Conservation (phyloP, 345 rosid species). For the Litchi chinensis region DNA sequence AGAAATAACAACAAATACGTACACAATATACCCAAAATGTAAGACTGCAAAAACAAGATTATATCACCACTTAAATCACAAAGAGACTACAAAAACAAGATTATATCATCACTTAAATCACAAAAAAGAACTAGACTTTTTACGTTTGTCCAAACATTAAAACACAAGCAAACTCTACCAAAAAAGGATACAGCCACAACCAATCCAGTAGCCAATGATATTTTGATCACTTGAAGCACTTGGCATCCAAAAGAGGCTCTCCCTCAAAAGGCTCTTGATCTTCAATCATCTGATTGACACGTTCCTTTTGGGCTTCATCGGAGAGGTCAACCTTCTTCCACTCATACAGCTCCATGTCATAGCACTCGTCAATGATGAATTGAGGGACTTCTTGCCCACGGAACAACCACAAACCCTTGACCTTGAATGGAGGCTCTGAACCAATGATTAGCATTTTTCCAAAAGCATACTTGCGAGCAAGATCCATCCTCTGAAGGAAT, state of each 20-base stretch:
- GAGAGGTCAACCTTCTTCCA: conserved; percentile 88
- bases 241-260: conserved; percentile 90
- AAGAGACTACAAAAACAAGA: too few species aligned
- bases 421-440: conserved; percentile 78
- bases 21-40: not conserved
- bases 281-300: conserved; percentile 94
- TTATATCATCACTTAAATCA: not conserved
- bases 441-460: conserved; percentile 98
- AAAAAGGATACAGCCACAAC: not conserved
- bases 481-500: conserved; percentile 94
- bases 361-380: conserved; percentile 86
- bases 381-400: conserved; percentile 88
- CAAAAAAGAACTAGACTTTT: conserved; percentile 2
- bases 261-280: conserved; percentile 94
- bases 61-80: not conserved
- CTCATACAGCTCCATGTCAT: conserved; percentile 95
- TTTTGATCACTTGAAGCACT: conserved; percentile 81
- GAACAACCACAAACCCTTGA: conserved; percentile 95
- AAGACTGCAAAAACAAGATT: not conserved
- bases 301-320: conserved; percentile 88
- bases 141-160: not conserved
- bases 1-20: conserved; percentile 27
- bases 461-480: conserved; percentile 91
- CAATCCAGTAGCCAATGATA: not conserved
- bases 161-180: conserved; percentile 24